phyloP scores from a whole-genome alignment of 441 rosid genomes.

The Jatropha multifida region DNA sequence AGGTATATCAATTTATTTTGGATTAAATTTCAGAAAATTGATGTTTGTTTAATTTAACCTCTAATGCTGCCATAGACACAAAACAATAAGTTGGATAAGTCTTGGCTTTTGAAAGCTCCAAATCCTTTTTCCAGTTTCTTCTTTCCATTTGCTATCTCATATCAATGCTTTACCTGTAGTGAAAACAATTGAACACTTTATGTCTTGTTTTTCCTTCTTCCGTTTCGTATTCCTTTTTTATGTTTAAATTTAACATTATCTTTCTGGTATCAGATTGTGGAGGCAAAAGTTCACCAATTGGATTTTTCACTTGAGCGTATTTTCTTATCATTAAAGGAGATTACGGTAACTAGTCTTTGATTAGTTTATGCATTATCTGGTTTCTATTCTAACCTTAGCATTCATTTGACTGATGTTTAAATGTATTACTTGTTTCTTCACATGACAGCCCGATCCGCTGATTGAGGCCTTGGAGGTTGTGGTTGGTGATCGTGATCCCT shows the following conservation, averaged over 20 bases:
- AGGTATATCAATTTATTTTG: constrained; percentile 49
- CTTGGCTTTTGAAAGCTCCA: not conserved
- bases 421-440: constrained; percentile 13
- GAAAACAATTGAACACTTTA: constrained; percentile 8
- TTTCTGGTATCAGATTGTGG: constrained; percentile 63
- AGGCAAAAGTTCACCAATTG: constrained; percentile 90
- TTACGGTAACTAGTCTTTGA: constrained; percentile 43
- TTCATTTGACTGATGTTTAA: constrained; percentile 4
- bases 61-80: not conserved
- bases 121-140: not conserved
- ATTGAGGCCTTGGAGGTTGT: constrained; percentile 74
- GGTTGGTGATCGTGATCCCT: constrained; percentile 58
- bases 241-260: constrained; percentile 15
- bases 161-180: constrained; percentile 11
- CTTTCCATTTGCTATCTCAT: not conserved
- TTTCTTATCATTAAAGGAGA: constrained; percentile 88
- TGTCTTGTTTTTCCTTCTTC: constrained; percentile 8
- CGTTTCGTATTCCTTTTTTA: constrained; percentile 12
- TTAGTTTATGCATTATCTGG: constrained; percentile 5
- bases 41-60: not conserved
- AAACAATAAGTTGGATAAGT: not conserved
- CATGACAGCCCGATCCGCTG: constrained; percentile 78
- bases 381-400: not conserved
- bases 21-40: constrained; percentile 6
- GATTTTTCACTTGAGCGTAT: constrained; percentile 83